phyloP scores from a whole-genome alignment of 1,284 basidiomycete genomes.

The Ceratobasidium sp. region DNA sequence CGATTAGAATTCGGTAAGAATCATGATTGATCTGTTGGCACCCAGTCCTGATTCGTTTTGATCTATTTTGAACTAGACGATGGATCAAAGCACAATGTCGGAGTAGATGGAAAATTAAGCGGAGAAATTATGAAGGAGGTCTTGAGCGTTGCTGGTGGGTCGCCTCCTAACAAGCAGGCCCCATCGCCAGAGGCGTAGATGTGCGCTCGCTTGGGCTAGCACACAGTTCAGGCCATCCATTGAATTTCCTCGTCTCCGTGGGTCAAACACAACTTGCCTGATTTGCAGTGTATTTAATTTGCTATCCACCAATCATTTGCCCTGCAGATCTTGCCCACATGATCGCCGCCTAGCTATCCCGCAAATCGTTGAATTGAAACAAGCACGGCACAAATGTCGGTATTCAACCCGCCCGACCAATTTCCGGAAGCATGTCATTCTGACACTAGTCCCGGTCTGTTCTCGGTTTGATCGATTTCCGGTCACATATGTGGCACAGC shows the following conservation, averaged over 20 bases:
- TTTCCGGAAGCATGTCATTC: neutral
- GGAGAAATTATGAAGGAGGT: constrained; percentile 30
- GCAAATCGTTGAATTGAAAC: no score
- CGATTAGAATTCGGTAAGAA: constrained; percentile 28
- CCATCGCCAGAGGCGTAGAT: neutral
- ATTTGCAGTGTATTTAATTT: no score
- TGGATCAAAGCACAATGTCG: constrained; percentile 12
- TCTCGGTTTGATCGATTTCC: neutral
- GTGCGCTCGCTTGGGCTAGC: neutral
- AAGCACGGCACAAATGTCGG: neutral
- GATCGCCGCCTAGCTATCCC: no score
- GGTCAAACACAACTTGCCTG: neutral
- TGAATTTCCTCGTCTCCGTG: neutral
- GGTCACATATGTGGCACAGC: no score
- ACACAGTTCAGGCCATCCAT: neutral
- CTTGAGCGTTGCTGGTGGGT: constrained; percentile 1
- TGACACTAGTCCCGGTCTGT: neutral
- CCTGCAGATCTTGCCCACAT: no score
- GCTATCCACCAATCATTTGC: no score
- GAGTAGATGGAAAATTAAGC: constrained; percentile 25
- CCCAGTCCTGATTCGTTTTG: neutral
- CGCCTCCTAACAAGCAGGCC: neutral
- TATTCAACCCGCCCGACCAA: neutral
- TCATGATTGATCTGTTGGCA: neutral
- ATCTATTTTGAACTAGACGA: neutral